Conservation (phyloP, 1,139 yeast genomes). For the Sugiyamaella grinbergsii region DNA sequence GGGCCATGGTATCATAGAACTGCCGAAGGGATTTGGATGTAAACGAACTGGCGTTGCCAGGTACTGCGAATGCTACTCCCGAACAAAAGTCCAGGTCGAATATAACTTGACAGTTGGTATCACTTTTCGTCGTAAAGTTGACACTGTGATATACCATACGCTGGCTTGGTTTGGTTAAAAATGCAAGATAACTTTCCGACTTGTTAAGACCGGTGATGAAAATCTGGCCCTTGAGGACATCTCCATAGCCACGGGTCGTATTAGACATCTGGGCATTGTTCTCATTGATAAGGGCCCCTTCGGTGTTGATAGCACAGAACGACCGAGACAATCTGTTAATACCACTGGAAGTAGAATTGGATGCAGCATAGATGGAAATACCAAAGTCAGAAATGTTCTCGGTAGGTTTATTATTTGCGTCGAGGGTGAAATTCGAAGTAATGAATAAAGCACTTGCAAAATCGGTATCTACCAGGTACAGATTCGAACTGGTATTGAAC, state of each 20-base stretch:
- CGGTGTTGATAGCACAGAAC: conserved; percentile 68
- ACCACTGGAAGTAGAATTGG: conserved; percentile 9
- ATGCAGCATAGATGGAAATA: conserved; percentile 38
- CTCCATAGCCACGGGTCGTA: conserved; percentile 54
- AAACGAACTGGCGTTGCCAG: conserved; percentile 51
- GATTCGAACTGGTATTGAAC: conserved; percentile 65
- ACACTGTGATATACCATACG: conserved; percentile 67
- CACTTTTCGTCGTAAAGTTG: conserved; percentile 60
- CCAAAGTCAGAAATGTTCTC: conserved; percentile 31
- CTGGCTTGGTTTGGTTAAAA: conserved; percentile 62
- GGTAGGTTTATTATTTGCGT: conserved; percentile 25
- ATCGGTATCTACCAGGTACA: conserved; percentile 72
- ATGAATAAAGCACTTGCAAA: conserved; percentile 66
- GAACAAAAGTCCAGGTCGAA: conserved; percentile 76
- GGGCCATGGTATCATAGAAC: conserved; percentile 67
- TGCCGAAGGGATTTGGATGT: conserved; percentile 43
- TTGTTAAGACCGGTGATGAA: conserved; percentile 61
- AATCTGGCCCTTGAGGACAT: conserved; percentile 55
- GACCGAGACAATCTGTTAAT: conserved; percentile 51
- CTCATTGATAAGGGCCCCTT: conserved; percentile 44
- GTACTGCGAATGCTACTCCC: conserved; percentile 86
- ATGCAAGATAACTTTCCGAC: conserved; percentile 67
- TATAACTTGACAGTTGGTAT: conserved; percentile 64
- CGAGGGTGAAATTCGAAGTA: conserved; percentile 58
- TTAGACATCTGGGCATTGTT: conserved; percentile 46